Percentiles rank a stretch among this genome's conserved stretches.
Evolutionary conservation across 1,284 basidiomycete genomes (phyloP).

Genomic region (Melanopsichium pennsylvanicum): DNA sequence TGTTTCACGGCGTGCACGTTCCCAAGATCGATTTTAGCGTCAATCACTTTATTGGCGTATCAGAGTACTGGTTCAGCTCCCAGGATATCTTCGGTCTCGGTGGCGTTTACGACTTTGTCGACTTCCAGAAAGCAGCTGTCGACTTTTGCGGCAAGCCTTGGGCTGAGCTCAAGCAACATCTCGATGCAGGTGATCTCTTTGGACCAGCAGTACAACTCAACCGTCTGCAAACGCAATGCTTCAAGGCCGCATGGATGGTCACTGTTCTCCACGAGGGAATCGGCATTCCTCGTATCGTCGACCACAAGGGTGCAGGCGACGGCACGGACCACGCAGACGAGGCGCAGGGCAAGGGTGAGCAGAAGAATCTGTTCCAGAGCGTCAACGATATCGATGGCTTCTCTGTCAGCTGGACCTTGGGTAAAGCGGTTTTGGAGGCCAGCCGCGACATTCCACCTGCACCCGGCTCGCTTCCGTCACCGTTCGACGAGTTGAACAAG

Average conservation of each 20-base stretch:
- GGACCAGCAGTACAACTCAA: conserved; percentile 76
- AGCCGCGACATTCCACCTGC: conserved; percentile 69
- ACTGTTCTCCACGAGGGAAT: conserved; percentile 97
- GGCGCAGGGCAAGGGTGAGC: conserved; percentile 54
- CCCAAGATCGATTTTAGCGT: conserved; percentile 79
- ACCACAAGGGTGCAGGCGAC: conserved; percentile 68
- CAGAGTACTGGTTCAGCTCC: conserved; percentile 99
- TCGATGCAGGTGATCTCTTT: conserved; percentile 73
- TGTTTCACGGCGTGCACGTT: conserved; percentile 97
- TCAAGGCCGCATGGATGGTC: conserved; percentile 98
- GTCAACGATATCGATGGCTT: conserved; percentile 89
- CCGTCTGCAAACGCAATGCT: conserved; percentile 94
- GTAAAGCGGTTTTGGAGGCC: conserved; percentile 97
- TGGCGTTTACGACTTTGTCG: conserved; percentile 92
- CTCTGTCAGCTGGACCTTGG: conserved; percentile 95
- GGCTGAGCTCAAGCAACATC: conserved; percentile 72
- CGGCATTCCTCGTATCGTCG: conserved; percentile 87
- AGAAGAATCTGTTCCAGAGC: conserved; percentile 77
- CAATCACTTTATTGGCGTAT: conserved; percentile 94
- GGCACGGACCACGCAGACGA: conserved; percentile 55
- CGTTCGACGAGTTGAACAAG: conserved; percentile 40
- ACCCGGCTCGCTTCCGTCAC: conserved; percentile 42
- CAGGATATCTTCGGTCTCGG: conserved; percentile 94
- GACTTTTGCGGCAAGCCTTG: conserved; percentile 85
- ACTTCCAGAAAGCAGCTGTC: conserved; percentile 90